Conservation (phyloP, 2,329 filamentous ascomycete genomes). For the Fonsecaea nubica region DNA sequence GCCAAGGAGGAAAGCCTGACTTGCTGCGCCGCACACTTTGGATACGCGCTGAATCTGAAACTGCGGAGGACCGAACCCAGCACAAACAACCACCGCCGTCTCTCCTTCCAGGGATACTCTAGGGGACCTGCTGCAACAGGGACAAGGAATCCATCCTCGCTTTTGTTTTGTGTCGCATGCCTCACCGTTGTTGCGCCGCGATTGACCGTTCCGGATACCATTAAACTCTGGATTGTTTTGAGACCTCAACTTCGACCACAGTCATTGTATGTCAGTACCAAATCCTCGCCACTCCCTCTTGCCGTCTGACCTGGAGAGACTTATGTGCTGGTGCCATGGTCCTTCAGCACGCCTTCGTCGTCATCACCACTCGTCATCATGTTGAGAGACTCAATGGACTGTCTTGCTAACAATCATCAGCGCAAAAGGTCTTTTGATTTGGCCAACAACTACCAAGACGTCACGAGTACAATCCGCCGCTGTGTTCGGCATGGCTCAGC, state of each 20-base stretch:
- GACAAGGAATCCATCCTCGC: constrained; percentile 29
- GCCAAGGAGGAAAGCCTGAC: constrained; percentile 24
- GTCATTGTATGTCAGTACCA: constrained; percentile 27
- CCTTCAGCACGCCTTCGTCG: constrained; percentile 9
- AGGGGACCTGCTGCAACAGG: constrained; percentile 9
- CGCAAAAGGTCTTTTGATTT: constrained; percentile 40
- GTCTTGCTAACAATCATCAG: constrained; percentile 36
- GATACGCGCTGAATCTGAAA: constrained; percentile 39
- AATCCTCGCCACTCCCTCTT: constrained; percentile 11
- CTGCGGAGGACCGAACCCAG: constrained; percentile 26
- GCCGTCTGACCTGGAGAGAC: background rate
- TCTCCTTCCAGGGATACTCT: constrained; percentile 1
- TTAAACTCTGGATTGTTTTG: constrained; percentile 34
- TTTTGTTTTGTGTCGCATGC: constrained; percentile 29
- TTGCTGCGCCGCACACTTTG: constrained; percentile 36
- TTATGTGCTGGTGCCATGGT: constrained; percentile 20
- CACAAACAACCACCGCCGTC: constrained; percentile 11
- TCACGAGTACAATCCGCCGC: constrained; percentile 25
- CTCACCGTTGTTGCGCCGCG: constrained; percentile 18
- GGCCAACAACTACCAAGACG: constrained; percentile 27
- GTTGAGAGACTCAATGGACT: constrained; percentile 25
- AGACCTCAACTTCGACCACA: constrained; percentile 14
- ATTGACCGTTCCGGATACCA: constrained; percentile 14
- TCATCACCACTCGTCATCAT: constrained; percentile 26
- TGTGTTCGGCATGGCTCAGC: constrained; percentile 29